Evolutionary conservation across 345 rosid species (phyloP), one percentile per base, ranked within the genome.

Genomic region (Kernera saxatilis): DNA sequence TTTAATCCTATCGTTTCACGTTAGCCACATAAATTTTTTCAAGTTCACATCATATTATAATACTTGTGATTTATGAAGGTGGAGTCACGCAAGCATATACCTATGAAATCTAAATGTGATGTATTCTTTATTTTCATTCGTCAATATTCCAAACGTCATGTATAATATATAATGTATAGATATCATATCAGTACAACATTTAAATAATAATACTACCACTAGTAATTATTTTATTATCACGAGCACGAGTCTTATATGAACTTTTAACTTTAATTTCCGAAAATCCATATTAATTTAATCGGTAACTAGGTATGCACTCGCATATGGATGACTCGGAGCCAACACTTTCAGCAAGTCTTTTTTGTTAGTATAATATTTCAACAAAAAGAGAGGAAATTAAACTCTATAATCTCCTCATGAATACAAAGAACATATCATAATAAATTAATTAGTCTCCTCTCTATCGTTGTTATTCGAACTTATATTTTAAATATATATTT

Each of bases 11-110:
- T 52, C 57, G 70, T 51, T 75, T 75, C 65, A 75, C 59, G 58
- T 54, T 68, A 35, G 70, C 79, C 79, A 53, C 70, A 60, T 68
- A 73, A 49, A 41, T 25, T 25, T 18, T 13, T 41, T 33, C 67
- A 37, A 37, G 33, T 65, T 40, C 68, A 65, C 65, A 45, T 65
- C 3, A 52, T 55, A 40, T 32, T 29, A 33, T 30, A n/a, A 29
- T 22, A 15, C 18, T 39, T 12, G 13, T 50, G 25, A 25, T 50
- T 23, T 27, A 53, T 18, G 11, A 3, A 48, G 63, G 64, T 27
- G 41, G 57, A 75, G 64, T 50, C 72, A 60, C 78, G 58, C 78
- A 75, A 65, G 35, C 58, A 64, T 17, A 33, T 23, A 45, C 26
- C 49, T 75, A 61, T 26, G 36, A 40, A 58, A 66, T 67, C 72